Evolutionary conservation across 2,329 filamentous ascomycete species (phyloP).

Genomic region (Apiospora arundinis): DNA sequence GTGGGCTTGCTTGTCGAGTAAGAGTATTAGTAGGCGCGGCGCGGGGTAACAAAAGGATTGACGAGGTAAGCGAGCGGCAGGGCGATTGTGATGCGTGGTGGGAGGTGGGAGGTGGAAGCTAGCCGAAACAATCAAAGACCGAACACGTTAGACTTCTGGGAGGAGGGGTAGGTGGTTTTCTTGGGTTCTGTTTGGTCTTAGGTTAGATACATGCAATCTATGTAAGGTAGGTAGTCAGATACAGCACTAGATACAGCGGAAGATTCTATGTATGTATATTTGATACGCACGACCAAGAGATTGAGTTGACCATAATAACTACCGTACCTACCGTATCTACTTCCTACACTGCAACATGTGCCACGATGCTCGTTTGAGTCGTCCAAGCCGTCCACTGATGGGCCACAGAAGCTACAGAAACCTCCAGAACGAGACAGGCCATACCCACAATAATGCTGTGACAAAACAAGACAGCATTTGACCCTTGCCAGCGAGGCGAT

Average conservation of each 20-base stretch:
- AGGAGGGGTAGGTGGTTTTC: background rate
- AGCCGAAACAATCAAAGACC: constrained; percentile 9
- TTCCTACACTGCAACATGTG: no score
- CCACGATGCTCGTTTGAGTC: no score
- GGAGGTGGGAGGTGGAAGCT: background rate
- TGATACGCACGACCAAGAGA: background rate
- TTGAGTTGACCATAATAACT: background rate
- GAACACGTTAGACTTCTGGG: background rate
- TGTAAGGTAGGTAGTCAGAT: no score
- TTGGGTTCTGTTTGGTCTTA: background rate
- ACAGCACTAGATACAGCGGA: background rate
- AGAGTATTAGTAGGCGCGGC: constrained; percentile 16
- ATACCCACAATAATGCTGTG: constrained; percentile 11
- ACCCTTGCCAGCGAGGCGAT: constrained; percentile 1
- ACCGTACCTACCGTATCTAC: no score
- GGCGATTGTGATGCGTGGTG: background rate
- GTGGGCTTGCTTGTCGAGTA: constrained; percentile 14
- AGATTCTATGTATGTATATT: background rate
- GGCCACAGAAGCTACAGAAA: background rate
- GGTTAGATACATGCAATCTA: background rate
- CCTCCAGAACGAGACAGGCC: background rate
- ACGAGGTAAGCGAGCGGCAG: constrained; percentile 19
- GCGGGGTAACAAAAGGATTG: constrained; percentile 16
- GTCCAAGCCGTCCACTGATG: background rate
- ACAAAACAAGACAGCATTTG: background rate